Base-by-base conservation (phyloP, 306 rosid species). In the Acacia melanoxylon region DNA sequence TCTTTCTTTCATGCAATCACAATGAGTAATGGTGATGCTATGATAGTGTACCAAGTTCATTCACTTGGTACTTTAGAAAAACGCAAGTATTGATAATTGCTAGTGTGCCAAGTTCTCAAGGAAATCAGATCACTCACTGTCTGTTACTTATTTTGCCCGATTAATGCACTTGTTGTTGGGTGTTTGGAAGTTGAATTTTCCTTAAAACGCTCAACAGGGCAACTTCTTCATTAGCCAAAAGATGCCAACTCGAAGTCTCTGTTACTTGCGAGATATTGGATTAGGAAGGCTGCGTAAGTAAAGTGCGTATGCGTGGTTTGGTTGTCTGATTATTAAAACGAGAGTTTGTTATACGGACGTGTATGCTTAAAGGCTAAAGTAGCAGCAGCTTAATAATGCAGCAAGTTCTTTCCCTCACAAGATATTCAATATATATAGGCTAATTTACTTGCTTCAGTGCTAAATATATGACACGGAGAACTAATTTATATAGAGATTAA, bases 321-420 rank as follows among this genome's bases (percentile, higher is more conserved):
- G 94, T 89, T 89, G 85, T 78, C 77, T 83, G 80, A 84, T 71
- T 44, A 75, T 76, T 85, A 72, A 66, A 59, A 75, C 3, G 72
- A 59, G 35, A 27, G 66, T 82, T 63, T 40, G 78, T 77, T 9
- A 46, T 8, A 46, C 5, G 51, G 49, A n/a, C 27, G 8, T n/a
- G 8, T n/a, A 59, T 59, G 15, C 13, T 10, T 22, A 6, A 6
- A 37, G 41, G 41, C 6, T n/a, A 17, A 4, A 56, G n/a, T n/a
- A n/a, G 10, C 27, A 56, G 25, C 62, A n/a, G 48, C 31, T 31
- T 27, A 59, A 45, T 59, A 37, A 37, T 37, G 41, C 41, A 37
- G 8, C 41, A 37, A 37, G 41, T 6, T 5, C 1, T 35, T 35
- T 35, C 1, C 40, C 40, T 7, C 40, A 35, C 0, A 5, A 5